Percentiles rank a stretch among this genome's conserved stretches.
Conservation (phyloP, 768 basidiomycete species). For the Paxillus involutus region DNA sequence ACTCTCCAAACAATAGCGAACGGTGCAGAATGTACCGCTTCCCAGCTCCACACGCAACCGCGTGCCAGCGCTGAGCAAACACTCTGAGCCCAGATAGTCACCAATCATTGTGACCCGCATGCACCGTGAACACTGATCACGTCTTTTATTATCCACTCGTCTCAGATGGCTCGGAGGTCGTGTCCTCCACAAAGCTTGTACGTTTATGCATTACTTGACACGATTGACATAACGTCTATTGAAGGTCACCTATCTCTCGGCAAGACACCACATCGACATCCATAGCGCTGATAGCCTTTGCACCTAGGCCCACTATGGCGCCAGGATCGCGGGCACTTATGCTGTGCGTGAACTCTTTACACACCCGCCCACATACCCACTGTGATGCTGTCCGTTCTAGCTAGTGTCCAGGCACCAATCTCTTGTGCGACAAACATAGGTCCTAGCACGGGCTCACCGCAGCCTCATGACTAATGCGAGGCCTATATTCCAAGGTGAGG, state of each 20-base stretch:
- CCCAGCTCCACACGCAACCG: no score
- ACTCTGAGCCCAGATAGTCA: constrained; percentile 48
- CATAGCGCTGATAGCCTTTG: constrained; percentile 83
- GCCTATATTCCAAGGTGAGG: constrained; percentile 71
- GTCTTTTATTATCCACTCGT: constrained; percentile 48
- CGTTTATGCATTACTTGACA: background rate
- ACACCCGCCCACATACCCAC: constrained; percentile 43
- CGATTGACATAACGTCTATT: background rate
- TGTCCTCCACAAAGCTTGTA: constrained; percentile 13
- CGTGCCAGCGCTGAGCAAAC: constrained; percentile 21
- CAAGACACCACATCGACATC: constrained; percentile 59
- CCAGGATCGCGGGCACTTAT: constrained; percentile 59
- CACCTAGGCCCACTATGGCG: constrained; percentile 62
- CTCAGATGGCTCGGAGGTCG: constrained; percentile 10
- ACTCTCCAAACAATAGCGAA: constrained; percentile 60
- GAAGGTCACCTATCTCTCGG: background rate
- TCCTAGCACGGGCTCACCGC: constrained; percentile 61
- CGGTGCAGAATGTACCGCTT: constrained; percentile 83
- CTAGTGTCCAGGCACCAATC: constrained; percentile 63
- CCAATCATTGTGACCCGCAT: constrained; percentile 85
- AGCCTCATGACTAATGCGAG: constrained; percentile 66
- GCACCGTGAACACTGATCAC: constrained; percentile 60
- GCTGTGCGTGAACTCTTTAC: constrained; percentile 77
- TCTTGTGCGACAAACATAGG: constrained; percentile 53
- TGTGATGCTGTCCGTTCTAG: no score